phyloP scores from a whole-genome alignment of 306 rosid genomes.

The Rosa rugosa region DNA sequence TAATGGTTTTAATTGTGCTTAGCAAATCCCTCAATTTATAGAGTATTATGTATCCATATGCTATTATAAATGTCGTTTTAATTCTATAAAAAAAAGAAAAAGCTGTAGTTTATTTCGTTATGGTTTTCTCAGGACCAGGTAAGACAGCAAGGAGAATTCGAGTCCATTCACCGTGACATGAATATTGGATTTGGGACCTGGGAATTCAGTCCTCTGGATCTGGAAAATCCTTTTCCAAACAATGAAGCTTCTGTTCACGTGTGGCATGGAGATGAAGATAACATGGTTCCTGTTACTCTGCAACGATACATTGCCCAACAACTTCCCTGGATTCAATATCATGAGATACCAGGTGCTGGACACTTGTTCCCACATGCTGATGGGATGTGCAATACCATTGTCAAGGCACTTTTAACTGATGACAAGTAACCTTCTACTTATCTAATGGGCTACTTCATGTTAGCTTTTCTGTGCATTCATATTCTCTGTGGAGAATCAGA shows the following conservation, averaged over 20 bases:
- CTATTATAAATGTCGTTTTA: background rate
- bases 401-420: constrained; percentile 47
- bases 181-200: constrained; percentile 70
- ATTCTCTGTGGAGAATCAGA: constrained; percentile 20
- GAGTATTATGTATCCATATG: background rate
- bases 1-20: background rate
- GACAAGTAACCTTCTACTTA: constrained; percentile 32
- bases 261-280: constrained; percentile 90
- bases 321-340: constrained; percentile 85
- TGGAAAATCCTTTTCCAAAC: constrained; percentile 72
- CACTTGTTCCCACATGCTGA: constrained; percentile 54
- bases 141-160: constrained; percentile 72
- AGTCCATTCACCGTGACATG: constrained; percentile 58
- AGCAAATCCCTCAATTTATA: background rate
- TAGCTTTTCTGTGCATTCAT: constrained; percentile 20
- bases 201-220: constrained; percentile 74
- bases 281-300: constrained; percentile 48
- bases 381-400: constrained; percentile 48
- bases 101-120: background rate
- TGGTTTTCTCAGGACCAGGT: constrained; percentile 48
- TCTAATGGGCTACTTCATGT: constrained; percentile 15
- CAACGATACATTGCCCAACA: constrained; percentile 59
- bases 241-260: constrained; percentile 72
- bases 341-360: constrained; percentile 75
- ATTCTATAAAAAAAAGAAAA: background rate